A percentile compares a stretch with the other conserved stretches of the same genome.
Evolutionary conservation across 208 protist species (phyloP).

Genomic region (Wallacemonas collosoma): DNA sequence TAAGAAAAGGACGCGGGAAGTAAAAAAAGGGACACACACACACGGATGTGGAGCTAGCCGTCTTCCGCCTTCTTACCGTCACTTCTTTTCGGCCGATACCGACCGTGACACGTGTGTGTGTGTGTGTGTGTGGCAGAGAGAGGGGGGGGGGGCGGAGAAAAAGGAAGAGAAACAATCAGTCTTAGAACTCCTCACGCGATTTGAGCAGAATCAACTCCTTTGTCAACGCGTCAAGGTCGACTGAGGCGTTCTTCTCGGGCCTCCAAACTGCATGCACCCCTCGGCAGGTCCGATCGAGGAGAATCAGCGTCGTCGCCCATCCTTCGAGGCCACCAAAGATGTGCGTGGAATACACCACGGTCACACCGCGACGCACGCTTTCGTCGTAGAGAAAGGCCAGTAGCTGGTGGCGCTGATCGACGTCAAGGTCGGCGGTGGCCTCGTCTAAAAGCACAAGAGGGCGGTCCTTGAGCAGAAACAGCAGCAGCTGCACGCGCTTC

Average conservation of each 20-base stretch:
- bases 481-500: conserved; percentile 88
- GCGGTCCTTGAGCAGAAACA: conserved; percentile 63
- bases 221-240: conserved; percentile 33
- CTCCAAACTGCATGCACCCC: conserved; percentile 48
- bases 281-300: conserved; percentile 67
- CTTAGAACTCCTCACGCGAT: conserved; percentile 38
- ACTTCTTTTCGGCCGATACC: not conserved
- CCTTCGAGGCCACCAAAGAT: conserved; percentile 92
- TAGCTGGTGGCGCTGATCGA: conserved; percentile 82
- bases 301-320: conserved; percentile 71
- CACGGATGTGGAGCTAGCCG: too few relatives aligned
- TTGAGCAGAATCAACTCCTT: conserved; percentile 53
- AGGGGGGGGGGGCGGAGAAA: not conserved
- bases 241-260: conserved; percentile 15
- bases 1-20: too few relatives aligned
- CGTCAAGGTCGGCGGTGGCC: conserved; percentile 91
- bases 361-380: conserved; percentile 75
- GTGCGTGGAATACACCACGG: conserved; percentile 91
- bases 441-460: conserved; percentile 89
- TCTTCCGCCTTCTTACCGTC: conserved; percentile 1
- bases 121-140: not conserved
- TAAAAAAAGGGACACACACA: too few relatives aligned
- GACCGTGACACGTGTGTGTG: not conserved
- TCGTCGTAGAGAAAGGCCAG: conserved; percentile 85
- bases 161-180: not conserved